These are phyloP conservation scores for Tillandsia fasciculata DNA, from an alignment of 176 grass and related monocot species.

Conservation along the genomic window DNA sequence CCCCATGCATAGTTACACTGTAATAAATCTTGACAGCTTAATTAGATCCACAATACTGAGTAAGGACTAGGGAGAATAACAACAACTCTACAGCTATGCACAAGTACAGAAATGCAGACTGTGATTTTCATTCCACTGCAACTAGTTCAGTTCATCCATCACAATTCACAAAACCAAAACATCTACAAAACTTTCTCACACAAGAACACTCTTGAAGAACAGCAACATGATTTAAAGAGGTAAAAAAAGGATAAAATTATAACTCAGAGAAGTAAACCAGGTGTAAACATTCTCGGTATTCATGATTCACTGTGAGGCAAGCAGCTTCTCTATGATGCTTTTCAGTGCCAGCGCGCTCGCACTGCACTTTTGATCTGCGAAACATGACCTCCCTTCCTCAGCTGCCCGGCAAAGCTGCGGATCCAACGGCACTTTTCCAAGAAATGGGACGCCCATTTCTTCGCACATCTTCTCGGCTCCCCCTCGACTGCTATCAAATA, in stretches of 20 bases:
- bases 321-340: slow-evolving; percentile 66
- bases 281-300: background rate
- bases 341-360: slow-evolving; percentile 60
- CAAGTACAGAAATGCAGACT: too few species aligned
- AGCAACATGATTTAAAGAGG: background rate
- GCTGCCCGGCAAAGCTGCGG: slow-evolving; percentile 76
- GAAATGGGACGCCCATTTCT: slow-evolving; percentile 78
- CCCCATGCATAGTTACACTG: too few species aligned
- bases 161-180: too few species aligned
- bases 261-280: background rate
- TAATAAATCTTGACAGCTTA: too few species aligned
- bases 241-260: background rate
- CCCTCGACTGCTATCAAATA: slow-evolving; percentile 74
- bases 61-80: too few species aligned
- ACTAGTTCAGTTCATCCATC: too few species aligned
- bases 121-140: too few species aligned
- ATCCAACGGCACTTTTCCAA: slow-evolving; percentile 91
- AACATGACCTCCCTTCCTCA: slow-evolving; percentile 93
- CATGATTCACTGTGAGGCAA: slow-evolving; percentile 20
- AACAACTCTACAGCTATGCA: too few species aligned
- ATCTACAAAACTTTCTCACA: too few species aligned
- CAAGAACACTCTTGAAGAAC: background rate
- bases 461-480: slow-evolving; percentile 73
- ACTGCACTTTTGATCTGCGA: slow-evolving; percentile 59
- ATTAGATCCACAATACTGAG: too few species aligned